These are phyloP conservation scores for Pseudocercospora eumusae DNA, from an alignment of 2,329 filamentous ascomycete genomes.

Conservation along the genomic window DNA sequence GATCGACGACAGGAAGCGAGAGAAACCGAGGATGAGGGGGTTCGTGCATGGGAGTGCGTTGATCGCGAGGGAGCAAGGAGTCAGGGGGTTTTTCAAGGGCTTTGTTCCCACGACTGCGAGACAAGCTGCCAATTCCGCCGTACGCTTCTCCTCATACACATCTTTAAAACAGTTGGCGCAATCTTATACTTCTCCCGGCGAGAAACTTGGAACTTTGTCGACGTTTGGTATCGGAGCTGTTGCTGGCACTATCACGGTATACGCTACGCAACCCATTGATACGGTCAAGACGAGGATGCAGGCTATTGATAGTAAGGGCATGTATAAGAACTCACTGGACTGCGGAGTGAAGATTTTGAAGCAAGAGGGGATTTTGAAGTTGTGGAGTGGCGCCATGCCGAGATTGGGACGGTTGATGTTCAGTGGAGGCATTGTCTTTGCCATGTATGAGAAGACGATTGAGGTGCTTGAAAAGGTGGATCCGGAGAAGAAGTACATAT, in stretches of 20 bases:
- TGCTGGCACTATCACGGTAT: slow-evolving; percentile 89
- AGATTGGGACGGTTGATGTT: slow-evolving; percentile 80
- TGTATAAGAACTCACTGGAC: slow-evolving; percentile 84
- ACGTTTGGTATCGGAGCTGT: slow-evolving; percentile 90
- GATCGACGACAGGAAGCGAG: slow-evolving; percentile 91
- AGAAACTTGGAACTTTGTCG: slow-evolving; percentile 83
- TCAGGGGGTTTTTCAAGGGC: slow-evolving; percentile 94
- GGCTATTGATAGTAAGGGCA: slow-evolving; percentile 76
- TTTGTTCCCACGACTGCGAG: slow-evolving; percentile 92
- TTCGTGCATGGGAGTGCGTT: slow-evolving; percentile 88
- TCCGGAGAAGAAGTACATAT: slow-evolving; percentile 78
- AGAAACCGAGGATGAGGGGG: slow-evolving; percentile 82
- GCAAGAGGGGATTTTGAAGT: slow-evolving; percentile 83
- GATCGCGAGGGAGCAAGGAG: slow-evolving; percentile 82
- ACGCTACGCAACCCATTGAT: slow-evolving; percentile 71
- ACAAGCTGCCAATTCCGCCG: slow-evolving; percentile 91
- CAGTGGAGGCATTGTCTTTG: slow-evolving; percentile 96
- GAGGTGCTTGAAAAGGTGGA: slow-evolving; percentile 79
- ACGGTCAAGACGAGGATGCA: slow-evolving; percentile 98
- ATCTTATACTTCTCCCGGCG: slow-evolving; percentile 87
- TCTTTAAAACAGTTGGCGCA: slow-evolving; percentile 88
- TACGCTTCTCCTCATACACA: slow-evolving; percentile 91
- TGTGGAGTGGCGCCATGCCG: slow-evolving; percentile 92
- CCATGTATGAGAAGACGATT: slow-evolving; percentile 96
- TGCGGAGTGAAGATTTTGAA: slow-evolving; percentile 82